Evolutionary conservation across 768 basidiomycete genomes (phyloP), one percentile per base, ranked within the genome.

Genomic region (Leucocoprinus sp.): DNA sequence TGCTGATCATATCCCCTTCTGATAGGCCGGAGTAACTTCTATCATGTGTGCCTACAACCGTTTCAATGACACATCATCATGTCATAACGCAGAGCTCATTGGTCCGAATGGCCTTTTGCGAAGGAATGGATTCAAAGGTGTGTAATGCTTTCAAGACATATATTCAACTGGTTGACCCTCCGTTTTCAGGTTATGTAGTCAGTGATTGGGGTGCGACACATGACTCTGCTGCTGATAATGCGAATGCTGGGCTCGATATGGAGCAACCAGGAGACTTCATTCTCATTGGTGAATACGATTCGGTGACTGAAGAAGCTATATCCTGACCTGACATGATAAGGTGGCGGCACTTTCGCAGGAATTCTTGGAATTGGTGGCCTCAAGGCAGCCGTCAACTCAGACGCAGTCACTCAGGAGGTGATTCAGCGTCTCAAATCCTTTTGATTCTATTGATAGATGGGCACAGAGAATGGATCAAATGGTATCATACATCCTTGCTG

Each of bases 41-140:
- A 65, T 77, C 6, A 77, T 79, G 75, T 71, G 72, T 48, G 67
- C 68, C 8, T 74, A 69, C 50, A 78, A 79, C 51, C 67, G 72
- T 37, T 57, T 79, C 51, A 80, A 81, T 47, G 64, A 69, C 2
- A 80, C 81, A 1, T 82, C 77, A 11, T 75, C 81, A 0, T 84
- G 82, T 55, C 78, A 84, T 50, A 76, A 82, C 50, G 64, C 69
- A 19, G 67, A 64, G 29, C 60, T 75, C 11, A 56, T 82, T 29
- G 70, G 70, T 12, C 61, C 65, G 2, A 52, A 61, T 39, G 70
- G 70, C 1, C 49, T 68, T 17, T 52, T 74, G 44, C 64, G 59
- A 33, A 60, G 55, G 40, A 59, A 60, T 43, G 72, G 72, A 1
- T 75, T 74, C 57, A 59, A 68, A 59, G 72, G 72, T 65, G 37